Conservation (phyloP, 352 stramenopile genomes). For the Pythium biforme region DNA sequence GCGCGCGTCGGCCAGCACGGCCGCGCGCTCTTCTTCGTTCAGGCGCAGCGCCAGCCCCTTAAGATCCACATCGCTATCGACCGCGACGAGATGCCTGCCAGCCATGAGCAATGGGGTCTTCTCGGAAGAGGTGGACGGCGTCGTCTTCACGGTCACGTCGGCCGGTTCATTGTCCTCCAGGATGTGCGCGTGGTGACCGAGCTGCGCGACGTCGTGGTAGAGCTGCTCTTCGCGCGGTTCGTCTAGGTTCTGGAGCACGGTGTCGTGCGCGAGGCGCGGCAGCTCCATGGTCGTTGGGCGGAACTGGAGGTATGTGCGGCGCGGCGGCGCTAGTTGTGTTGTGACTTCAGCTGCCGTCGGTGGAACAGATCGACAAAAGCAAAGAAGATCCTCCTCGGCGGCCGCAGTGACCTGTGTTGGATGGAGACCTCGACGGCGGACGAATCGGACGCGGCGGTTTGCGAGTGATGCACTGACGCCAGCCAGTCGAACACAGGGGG, state of each 20-base stretch:
- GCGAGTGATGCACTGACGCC: constrained; percentile 8
- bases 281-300: constrained; percentile 30
- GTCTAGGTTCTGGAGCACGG: constrained; percentile 34
- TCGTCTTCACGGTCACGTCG: constrained; percentile 1
- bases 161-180: constrained; percentile 1
- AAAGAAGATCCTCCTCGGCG: constrained; percentile 8
- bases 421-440: not conserved
- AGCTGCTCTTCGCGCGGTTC: constrained; percentile 31
- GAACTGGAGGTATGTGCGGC: not conserved
- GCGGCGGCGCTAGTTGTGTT: constrained; percentile 1
- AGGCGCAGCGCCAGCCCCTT: constrained; percentile 22
- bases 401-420: not conserved
- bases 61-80: constrained; percentile 24
- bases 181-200: constrained; percentile 23
- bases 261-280: constrained; percentile 27
- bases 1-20: constrained; percentile 28
- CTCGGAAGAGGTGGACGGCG: constrained; percentile 20
- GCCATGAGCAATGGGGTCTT: constrained; percentile 30
- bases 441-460: not conserved
- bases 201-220: constrained; percentile 21
- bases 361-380: not conserved
- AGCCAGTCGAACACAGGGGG: not conserved
- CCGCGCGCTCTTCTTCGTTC: constrained; percentile 27
- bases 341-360: not conserved
- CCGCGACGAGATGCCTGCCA: constrained; percentile 11